These are phyloP conservation scores for Xylaria sp. DNA, from an alignment of 2,329 filamentous ascomycete genomes.

Conservation along the genomic window DNA sequence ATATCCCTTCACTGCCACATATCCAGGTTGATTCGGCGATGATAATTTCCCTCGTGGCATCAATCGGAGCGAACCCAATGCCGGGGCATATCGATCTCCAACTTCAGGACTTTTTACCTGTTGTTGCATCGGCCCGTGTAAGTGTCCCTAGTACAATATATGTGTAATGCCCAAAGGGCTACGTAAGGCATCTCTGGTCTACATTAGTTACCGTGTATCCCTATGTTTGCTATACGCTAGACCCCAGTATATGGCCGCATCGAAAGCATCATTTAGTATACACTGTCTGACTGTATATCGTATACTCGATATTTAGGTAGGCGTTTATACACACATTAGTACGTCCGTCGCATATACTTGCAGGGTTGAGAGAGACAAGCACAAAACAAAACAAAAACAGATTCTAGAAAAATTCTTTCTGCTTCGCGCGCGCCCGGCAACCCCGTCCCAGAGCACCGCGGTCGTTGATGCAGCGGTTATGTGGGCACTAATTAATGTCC, in stretches of 20 bases:
- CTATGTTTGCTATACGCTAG: not conserved
- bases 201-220: not conserved
- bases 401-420: conserved; percentile 21
- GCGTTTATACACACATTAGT: not conserved
- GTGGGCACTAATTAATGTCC: not conserved
- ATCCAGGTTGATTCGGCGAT: not conserved
- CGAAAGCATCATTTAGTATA: not conserved
- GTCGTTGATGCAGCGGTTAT: conserved; percentile 5
- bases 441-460: conserved; percentile 28
- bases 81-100: not conserved
- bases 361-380: not conserved
- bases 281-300: no score
- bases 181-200: not conserved
- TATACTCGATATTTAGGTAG: not conserved
- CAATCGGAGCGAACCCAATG: conserved; percentile 18
- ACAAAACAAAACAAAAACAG: not conserved
- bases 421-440: conserved; percentile 29
- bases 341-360: not conserved
- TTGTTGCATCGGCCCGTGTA: conserved; percentile 6
- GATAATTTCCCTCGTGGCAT: conserved; percentile 23
- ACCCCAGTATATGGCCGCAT: not conserved
- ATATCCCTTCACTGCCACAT: conserved; percentile 1
- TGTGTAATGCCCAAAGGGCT: not conserved
- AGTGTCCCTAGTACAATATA: not conserved
- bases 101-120: not conserved